Percentiles rank a stretch among this genome's conserved stretches.
phyloP scores from a whole-genome alignment of 2,329 filamentous ascomycete species.

The Aspergillus sp. region DNA sequence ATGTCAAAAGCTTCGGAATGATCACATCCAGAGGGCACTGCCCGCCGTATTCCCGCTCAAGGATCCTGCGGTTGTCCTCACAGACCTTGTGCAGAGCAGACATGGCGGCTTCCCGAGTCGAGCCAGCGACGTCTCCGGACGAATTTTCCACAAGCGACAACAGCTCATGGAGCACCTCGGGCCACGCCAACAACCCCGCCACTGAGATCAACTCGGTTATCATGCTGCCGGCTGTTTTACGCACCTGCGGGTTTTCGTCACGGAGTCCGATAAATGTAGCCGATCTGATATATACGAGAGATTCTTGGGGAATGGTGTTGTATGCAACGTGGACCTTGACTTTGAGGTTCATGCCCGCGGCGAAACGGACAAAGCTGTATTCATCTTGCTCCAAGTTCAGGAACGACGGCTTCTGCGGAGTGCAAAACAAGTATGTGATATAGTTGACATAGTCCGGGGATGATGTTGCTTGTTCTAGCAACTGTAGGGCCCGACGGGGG shows the following conservation, averaged over 20 bases:
- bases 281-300: conserved; percentile 76
- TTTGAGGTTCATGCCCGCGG: conserved; percentile 93
- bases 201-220: conserved; percentile 88
- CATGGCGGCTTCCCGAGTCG: conserved; percentile 92
- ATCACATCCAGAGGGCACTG: conserved; percentile 86
- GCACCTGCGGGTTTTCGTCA: conserved; percentile 80
- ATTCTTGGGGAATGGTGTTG: conserved; percentile 74
- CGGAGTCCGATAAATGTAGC: conserved; percentile 78
- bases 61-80: conserved; percentile 86
- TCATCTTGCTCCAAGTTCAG: conserved; percentile 62
- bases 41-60: conserved; percentile 86
- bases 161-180: conserved; percentile 83
- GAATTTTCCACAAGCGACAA: conserved; percentile 77
- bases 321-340: conserved; percentile 82
- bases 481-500: conserved; percentile 57
- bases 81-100: conserved; percentile 92
- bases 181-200: conserved; percentile 87
- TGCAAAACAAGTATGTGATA: conserved; percentile 86
- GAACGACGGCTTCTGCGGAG: conserved; percentile 60
- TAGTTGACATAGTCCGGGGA: conserved; percentile 98
- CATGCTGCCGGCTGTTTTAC: conserved; percentile 88
- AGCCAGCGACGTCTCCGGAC: conserved; percentile 66
- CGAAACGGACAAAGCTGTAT: conserved; percentile 78
- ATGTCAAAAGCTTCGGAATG: conserved; percentile 86
- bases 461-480: conserved; percentile 85